These are phyloP conservation scores for Candida albicans DNA, from an alignment of 1,139 yeast genomes.

Conservation along the genomic window DNA sequence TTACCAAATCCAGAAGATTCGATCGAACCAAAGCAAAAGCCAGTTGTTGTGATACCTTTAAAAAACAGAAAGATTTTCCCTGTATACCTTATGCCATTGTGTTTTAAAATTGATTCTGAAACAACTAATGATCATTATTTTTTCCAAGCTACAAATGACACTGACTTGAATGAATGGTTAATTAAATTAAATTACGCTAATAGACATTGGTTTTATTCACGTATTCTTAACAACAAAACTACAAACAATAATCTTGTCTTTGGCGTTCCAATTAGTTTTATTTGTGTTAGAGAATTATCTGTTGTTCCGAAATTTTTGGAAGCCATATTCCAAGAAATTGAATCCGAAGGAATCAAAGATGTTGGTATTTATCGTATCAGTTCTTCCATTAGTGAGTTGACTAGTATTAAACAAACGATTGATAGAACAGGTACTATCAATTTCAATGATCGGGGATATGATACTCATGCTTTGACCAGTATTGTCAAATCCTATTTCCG, in stretches of 20 bases:
- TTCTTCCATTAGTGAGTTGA: conserved; percentile 80
- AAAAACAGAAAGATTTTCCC: conserved; percentile 54
- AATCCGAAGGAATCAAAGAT: conserved; percentile 80
- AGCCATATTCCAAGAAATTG: conserved; percentile 69
- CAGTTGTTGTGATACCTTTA: conserved; percentile 57
- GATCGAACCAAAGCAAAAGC: conserved; percentile 52
- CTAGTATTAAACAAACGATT: conserved; percentile 66
- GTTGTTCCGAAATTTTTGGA: conserved; percentile 66
- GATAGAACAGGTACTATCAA: conserved; percentile 64
- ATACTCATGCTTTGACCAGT: conserved; percentile 87
- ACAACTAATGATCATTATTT: conserved; percentile 53
- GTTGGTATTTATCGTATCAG: conserved; percentile 92
- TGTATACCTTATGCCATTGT: conserved; percentile 49
- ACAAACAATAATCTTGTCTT: conserved; percentile 51
- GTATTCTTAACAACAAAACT: conserved; percentile 32
- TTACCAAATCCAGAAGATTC: conserved; percentile 55
- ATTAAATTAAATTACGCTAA: conserved; percentile 47
- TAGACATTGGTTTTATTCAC: conserved; percentile 58
- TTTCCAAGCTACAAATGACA: conserved; percentile 67
- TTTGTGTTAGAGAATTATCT: conserved; percentile 70
- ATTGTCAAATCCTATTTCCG: conserved; percentile 82
- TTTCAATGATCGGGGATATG: conserved; percentile 70
- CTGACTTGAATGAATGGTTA: conserved; percentile 78
- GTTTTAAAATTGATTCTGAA: conserved; percentile 64
- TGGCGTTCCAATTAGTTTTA: conserved; percentile 82